Evolutionary conservation across 805 yeast genomes (phyloP), one percentile per base, ranked within the genome.

Genomic region (Starmerella bombicola): DNA sequence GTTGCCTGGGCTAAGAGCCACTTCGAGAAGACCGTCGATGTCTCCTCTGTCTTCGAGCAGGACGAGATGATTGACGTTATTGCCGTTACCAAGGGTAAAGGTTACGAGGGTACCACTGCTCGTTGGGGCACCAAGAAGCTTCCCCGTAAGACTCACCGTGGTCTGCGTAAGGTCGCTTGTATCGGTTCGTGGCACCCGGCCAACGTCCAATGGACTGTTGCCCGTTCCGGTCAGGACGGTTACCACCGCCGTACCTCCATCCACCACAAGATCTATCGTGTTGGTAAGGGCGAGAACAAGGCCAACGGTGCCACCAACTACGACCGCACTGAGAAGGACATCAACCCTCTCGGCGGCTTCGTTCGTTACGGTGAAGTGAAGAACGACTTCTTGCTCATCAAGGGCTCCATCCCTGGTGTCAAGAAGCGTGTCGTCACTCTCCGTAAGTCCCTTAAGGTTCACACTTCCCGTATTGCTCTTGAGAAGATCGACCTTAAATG

Each of bases 121-220:
- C 84, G 99, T 83, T 91, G 97, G 97, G 99, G 99, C 69, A 91
- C 98, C 81, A 93, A 86, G 86, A 86, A 81, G 79, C 77, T 91
- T 61, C 98, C 99, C 74, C 85, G 99, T 78, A 91, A 91, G 93
- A 91, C 99, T 70, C 99, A 91, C 74, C 86, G 97, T 82, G 99
- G 99, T 88, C 76, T 88, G 69, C 85, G 99, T 80, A 91, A 91
- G 84, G 99, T 91, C 73, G 99, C 98, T 67, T 91, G 99, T 84
- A 91, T 91, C 66, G 99, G 99, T 80, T 96, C 99, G 68, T 91
- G 99, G 99, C 98, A 91, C 77, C 99, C 99, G 71, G 80, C 95
- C 76, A 95, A 85, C 78, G 99, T 91, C 69, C 74, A 78, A 72
- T 88, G 94, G 94, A 83, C 97, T 66, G 99, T 91, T 71, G 97